Conservation (phyloP, 768 basidiomycete species). For the Asterophora lycoperdoides region DNA sequence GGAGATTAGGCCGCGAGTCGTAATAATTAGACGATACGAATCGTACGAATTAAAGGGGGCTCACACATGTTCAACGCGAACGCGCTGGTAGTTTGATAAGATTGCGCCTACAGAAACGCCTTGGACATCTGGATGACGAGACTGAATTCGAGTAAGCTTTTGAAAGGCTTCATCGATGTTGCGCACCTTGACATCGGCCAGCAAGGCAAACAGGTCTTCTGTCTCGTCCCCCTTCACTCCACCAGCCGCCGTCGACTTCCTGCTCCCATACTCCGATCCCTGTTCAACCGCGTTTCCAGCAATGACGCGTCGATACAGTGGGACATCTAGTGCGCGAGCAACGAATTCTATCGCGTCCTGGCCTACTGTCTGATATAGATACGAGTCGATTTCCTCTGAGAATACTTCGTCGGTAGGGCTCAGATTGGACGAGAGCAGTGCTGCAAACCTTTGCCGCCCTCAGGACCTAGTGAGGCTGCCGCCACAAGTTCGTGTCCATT, state of each 20-base stretch:
- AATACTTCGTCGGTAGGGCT: slow-evolving; percentile 19
- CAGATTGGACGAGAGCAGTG: slow-evolving; percentile 14
- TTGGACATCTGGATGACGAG: slow-evolving; percentile 71
- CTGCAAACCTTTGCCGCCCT: slow-evolving; percentile 74
- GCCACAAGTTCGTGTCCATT: slow-evolving; percentile 88
- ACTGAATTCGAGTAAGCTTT: slow-evolving; percentile 34
- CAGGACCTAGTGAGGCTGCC: slow-evolving; percentile 84
- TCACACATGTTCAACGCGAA: slow-evolving; percentile 97
- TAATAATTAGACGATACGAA: neutral
- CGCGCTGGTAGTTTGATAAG: slow-evolving; percentile 93
- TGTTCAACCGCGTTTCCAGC: slow-evolving; percentile 76
- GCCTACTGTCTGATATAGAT: slow-evolving; percentile 98
- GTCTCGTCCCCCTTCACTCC: slow-evolving; percentile 88
- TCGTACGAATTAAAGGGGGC: no score
- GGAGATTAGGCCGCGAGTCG: neutral
- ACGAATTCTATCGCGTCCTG: slow-evolving; percentile 89
- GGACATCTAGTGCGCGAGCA: slow-evolving; percentile 79
- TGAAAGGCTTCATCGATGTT: neutral
- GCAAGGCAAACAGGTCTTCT: slow-evolving; percentile 79
- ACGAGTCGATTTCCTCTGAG: slow-evolving; percentile 97
- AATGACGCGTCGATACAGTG: slow-evolving; percentile 80
- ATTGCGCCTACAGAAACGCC: slow-evolving; percentile 96
- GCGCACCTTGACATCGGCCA: slow-evolving; percentile 72
- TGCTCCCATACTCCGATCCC: slow-evolving; percentile 80
- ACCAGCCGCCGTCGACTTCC: slow-evolving; percentile 36